These are phyloP conservation scores for Lachnellula occidentalis DNA, from an alignment of 2,329 filamentous ascomycete genomes.

Conservation along the genomic window DNA sequence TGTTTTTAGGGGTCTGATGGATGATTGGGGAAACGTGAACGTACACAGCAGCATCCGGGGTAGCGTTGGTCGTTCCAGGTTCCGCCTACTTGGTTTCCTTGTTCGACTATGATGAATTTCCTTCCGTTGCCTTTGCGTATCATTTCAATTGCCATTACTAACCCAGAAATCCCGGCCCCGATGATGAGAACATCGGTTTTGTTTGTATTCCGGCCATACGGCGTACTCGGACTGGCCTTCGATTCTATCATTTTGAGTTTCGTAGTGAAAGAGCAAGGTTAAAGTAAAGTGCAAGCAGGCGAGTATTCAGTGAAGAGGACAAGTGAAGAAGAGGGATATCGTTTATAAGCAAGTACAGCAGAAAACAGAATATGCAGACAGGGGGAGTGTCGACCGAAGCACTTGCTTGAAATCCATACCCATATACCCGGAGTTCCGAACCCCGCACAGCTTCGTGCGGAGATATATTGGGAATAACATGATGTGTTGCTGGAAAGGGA, in stretches of 20 bases:
- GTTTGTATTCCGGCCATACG: constrained; percentile 20
- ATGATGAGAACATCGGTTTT: constrained; percentile 36
- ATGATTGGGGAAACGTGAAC: constrained; percentile 31
- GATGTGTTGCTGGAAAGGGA: too few species aligned
- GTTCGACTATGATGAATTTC: constrained; percentile 38
- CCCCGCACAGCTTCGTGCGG: not conserved
- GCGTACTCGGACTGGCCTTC: constrained; percentile 8
- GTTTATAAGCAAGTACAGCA: too few species aligned
- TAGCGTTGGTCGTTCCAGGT: constrained; percentile 52
- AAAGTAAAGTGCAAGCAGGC: not conserved
- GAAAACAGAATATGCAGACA: too few species aligned
- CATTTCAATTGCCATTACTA: constrained; percentile 38
- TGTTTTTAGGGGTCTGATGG: too few species aligned
- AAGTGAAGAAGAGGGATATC: too few species aligned
- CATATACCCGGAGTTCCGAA: too few species aligned
- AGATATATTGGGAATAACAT: not conserved
- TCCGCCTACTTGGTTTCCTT: constrained; percentile 38
- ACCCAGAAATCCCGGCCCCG: constrained; percentile 37
- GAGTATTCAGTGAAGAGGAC: too few species aligned
- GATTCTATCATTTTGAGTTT: constrained; percentile 12
- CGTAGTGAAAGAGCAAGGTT: too few species aligned
- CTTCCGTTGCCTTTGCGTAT: constrained; percentile 39
- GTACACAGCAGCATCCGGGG: constrained; percentile 49
- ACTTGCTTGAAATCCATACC: too few species aligned
- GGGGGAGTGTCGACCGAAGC: too few species aligned